phyloP scores from a whole-genome alignment of 2,329 filamentous ascomycete species.

The Beauveria varroae region DNA sequence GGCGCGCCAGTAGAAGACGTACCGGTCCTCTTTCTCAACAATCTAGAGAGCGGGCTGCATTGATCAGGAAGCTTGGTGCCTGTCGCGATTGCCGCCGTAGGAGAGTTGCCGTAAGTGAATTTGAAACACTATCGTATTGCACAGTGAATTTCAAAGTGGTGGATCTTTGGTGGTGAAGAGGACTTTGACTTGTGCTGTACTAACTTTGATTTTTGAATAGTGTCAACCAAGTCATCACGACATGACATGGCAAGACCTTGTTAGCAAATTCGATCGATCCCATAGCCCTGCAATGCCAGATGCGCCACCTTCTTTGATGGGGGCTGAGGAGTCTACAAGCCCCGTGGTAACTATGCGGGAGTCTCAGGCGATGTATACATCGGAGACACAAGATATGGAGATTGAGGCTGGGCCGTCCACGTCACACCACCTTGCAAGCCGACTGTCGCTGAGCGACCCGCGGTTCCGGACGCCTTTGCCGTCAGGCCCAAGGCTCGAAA shows the following conservation, averaged over 20 bases:
- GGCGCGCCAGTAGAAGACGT: slow-evolving; percentile 49
- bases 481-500: slow-evolving; percentile 47
- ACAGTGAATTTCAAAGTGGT: neutral
- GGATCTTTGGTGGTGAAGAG: neutral
- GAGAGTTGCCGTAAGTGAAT: slow-evolving; percentile 48
- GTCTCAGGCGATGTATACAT: slow-evolving; percentile 31
- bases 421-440: slow-evolving; percentile 29
- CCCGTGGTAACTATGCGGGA: slow-evolving; percentile 33
- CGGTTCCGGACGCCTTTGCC: slow-evolving; percentile 50
- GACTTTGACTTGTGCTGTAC: slow-evolving; percentile 3
- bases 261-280: slow-evolving; percentile 44
- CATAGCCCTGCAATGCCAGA: slow-evolving; percentile 45
- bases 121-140: neutral
- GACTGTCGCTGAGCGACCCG: slow-evolving; percentile 36
- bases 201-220: slow-evolving; percentile 23
- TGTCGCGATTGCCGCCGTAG: slow-evolving; percentile 48
- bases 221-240: slow-evolving; percentile 54
- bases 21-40: slow-evolving; percentile 51
- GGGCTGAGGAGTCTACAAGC: slow-evolving; percentile 38
- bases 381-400: slow-evolving; percentile 48
- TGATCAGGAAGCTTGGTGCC: slow-evolving; percentile 53
- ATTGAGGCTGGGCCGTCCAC: slow-evolving; percentile 33
- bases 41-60: slow-evolving; percentile 50
- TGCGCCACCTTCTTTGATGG: slow-evolving; percentile 32
- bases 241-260: slow-evolving; percentile 54